A percentile compares a stretch with the other conserved stretches of the same genome.
Evolutionary conservation across 2,329 filamentous ascomycete species (phyloP).

Genomic region (Hymenoscyphus scutula): DNA sequence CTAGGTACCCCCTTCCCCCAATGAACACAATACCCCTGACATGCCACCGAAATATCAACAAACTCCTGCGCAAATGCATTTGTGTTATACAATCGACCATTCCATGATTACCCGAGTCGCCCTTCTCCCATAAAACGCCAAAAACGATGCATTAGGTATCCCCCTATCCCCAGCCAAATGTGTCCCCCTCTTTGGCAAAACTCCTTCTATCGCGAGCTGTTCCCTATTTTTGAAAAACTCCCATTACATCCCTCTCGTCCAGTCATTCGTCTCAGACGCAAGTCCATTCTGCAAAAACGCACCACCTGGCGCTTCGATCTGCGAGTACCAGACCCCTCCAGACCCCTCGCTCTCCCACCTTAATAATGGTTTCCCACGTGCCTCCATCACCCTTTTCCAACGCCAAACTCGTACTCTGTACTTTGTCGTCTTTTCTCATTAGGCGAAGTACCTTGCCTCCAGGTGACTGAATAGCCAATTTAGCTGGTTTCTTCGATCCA

Average conservation of each 20-base stretch:
- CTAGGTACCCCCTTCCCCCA: neutral
- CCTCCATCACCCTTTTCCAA: conserved; percentile 69
- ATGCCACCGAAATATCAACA: neutral
- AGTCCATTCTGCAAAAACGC: conserved; percentile 84
- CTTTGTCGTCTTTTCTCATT: conserved; percentile 72
- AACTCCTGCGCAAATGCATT: conserved; percentile 18
- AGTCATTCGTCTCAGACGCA: conserved; percentile 31
- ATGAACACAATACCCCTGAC: neutral
- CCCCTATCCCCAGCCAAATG: neutral
- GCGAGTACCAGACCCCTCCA: conserved; percentile 82
- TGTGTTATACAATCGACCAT: conserved; percentile 12
- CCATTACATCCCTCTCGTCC: neutral
- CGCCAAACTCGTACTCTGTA: conserved; percentile 33
- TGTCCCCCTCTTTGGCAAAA: neutral
- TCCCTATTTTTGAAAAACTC: neutral
- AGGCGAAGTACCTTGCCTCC: conserved; percentile 90
- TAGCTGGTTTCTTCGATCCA: conserved; percentile 78
- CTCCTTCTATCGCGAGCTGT: neutral
- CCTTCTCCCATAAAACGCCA: conserved; percentile 11
- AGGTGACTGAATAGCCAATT: conserved; percentile 90
- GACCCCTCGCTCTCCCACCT: conserved; percentile 76
- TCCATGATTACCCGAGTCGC: conserved; percentile 8
- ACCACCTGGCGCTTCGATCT: conserved; percentile 82
- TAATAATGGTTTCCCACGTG: conserved; percentile 87
- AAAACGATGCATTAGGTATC: conserved; percentile 5